Evolutionary conservation across 2,329 filamentous ascomycete species (phyloP).

Genomic region (Pyrenophora tritici-repentis): DNA sequence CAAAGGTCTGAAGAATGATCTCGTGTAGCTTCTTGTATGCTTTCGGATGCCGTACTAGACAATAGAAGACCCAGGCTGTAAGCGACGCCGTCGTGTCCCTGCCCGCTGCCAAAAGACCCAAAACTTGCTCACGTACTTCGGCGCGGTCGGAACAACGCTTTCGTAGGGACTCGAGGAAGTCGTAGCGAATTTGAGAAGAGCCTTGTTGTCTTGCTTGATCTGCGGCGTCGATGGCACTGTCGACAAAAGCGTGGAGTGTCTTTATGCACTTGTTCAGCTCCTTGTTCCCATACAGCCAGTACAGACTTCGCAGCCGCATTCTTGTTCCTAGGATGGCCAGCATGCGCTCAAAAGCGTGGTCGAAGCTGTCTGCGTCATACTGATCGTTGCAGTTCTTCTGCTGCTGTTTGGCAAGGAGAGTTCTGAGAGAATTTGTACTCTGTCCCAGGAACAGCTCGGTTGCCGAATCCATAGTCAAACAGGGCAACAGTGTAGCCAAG

Average conservation of each 20-base stretch:
- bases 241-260: conserved; percentile 4
- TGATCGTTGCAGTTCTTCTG: not conserved
- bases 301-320: conserved; percentile 9
- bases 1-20: conserved; percentile 43
- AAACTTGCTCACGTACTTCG: conserved; percentile 43
- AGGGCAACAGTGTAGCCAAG: conserved; percentile 2
- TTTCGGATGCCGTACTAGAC: conserved; percentile 29
- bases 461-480: conserved; percentile 9
- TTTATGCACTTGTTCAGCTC: conserved; percentile 4
- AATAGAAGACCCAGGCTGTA: conserved; percentile 53
- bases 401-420: not conserved
- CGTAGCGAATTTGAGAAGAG: not conserved
- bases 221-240: conserved; percentile 6
- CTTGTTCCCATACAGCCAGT: conserved; percentile 9
- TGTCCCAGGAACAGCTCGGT: conserved; percentile 5
- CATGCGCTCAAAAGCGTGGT: conserved; percentile 10
- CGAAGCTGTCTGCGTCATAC: not conserved
- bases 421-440: conserved; percentile 1
- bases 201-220: conserved; percentile 4
- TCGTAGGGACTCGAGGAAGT: conserved; percentile 9
- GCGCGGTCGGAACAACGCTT: conserved; percentile 3
- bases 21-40: conserved; percentile 47
- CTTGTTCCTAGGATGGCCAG: conserved; percentile 3
- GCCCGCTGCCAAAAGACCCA: conserved; percentile 59
- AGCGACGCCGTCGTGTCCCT: conserved; percentile 54